Base-by-base conservation (phyloP, 139 green algal species). In the Auxenochlorella pyrenoidosa region DNA sequence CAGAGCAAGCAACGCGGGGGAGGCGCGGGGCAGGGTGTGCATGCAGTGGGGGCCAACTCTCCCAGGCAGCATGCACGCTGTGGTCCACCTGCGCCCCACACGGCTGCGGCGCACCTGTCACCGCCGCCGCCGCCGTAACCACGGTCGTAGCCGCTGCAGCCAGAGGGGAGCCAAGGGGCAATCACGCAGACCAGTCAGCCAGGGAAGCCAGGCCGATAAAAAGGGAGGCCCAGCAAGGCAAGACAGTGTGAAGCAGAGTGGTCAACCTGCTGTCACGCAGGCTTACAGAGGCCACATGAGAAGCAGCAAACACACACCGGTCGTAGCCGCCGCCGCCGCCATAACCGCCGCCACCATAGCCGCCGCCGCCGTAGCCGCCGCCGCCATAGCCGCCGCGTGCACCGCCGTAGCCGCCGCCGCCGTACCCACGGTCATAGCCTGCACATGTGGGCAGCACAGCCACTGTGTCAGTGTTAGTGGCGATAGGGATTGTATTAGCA, bases 371-470 rank as follows among this genome's bases (percentile, higher is more conserved):
- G 36, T 47, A 38, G 19, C 84, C 68, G 18, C 70, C 84, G 47
- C 63, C 58, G 70, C 87, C 79, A 77, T 84, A 86, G 34, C 90
- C 79, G 59, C 88, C 44, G 70, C 75, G 83, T 0, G 72, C 79
- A 28, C 83, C 43, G 30, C 44, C 44, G 34, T 71, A 44, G 72
- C 85, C 76, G 66, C 87, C 58, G 81, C 86, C 76, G 51, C 85
- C 88, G 18, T 79, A 85, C 58, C 84, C 68, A 38, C 85, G 82
- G 34, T 83, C 88, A 83, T 83, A 82, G 72, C 71, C 82, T 54
- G 58, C 60, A 54, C 47, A 54, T 6, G 47, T 54, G 47, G 10
- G 47, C 47, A 54, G 10, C 47, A 54, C 47, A 54, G 47, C 47
- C 47, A 54, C 47, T 6, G 6, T 54, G 47, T 54, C 47, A 54